These are phyloP conservation scores for Tolypocladium ovalisporum DNA, from an alignment of 2,329 filamentous ascomycete species.

Conservation along the genomic window DNA sequence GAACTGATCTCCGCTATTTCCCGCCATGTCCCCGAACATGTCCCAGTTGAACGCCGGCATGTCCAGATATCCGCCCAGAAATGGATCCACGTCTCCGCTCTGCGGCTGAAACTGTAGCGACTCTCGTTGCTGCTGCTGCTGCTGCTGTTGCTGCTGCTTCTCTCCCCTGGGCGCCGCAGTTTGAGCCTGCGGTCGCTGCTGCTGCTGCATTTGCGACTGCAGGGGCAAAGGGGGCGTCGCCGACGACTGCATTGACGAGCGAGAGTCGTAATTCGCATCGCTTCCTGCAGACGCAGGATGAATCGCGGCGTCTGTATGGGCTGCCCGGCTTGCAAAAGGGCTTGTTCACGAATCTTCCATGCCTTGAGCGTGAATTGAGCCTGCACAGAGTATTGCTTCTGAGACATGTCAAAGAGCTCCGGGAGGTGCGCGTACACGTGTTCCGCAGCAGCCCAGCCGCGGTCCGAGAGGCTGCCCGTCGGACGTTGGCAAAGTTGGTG, in stretches of 20 bases:
- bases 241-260: conserved; percentile 18
- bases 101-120: conserved; percentile 1
- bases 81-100: conserved; percentile 27
- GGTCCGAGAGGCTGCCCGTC: conserved; percentile 38
- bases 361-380: conserved; percentile 38
- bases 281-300: conserved; percentile 31
- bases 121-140: conserved; percentile 1
- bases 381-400: conserved; percentile 31
- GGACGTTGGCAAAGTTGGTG: conserved; percentile 40
- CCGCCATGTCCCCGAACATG: conserved; percentile 25
- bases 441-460: conserved; percentile 39
- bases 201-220: conserved; percentile 11
- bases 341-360: conserved; percentile 39
- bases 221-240: conserved; percentile 15
- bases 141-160: conserved; percentile 1
- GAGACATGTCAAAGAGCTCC: conserved; percentile 38
- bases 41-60: conserved; percentile 33
- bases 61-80: conserved; percentile 33
- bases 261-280: conserved; percentile 27
- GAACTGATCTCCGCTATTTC: conserved; percentile 14
- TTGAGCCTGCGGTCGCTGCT: neutral
- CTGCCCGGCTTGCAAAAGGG: conserved; percentile 24
- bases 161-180: neutral
- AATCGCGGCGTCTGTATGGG: conserved; percentile 31
- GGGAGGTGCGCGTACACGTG: conserved; percentile 35